Base-by-base conservation (phyloP, 306 rosid genomes). In the Quercus wislizeni region DNA sequence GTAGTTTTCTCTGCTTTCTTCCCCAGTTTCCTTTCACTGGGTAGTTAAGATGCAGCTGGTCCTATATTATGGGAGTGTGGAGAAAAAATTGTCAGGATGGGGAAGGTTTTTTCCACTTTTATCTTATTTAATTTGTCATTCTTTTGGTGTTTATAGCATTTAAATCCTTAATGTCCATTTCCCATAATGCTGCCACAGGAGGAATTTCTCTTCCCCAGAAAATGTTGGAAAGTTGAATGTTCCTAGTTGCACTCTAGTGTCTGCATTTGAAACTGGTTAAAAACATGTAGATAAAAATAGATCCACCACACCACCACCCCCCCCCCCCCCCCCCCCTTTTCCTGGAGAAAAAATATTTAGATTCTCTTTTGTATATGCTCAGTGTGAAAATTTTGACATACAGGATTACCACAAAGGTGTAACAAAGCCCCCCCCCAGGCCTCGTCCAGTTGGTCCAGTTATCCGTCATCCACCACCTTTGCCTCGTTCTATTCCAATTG, bases 371-470 rank as follows among this genome's bases (percentile, higher is more conserved):
- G 20, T 30, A 33, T 72, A 21, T 73, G 56, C 54, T 73, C 38
- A 64, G 19, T 58, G 76, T 64, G 79, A 74, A 46, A 79, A 74
- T 41, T 76, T 75, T 61, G 72, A 68, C 83, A 55, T 64, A 51
- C 89, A 93, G 97, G 86, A 88, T 62, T 91, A 95, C 84, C 99
- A 95, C 86, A 88, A 90, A 80, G 97, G 91, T 51, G 4, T 93
- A 73, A 74, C 93, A 85, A 98, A 93, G 80, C 88, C 85, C 65
- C 94, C 99, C 57, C 93, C 93, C 46, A 91, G 92, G 94, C 96
- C 99, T 67, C 93, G 92, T 62, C 92, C 93, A 1, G 81, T 52
- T 27, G 63, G 81, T 12, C 84, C 87, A 21, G 77, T 68, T 69
- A 43, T 76, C 58, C 88, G 57, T 25, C 43, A 38, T 46, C 87